phyloP scores from a whole-genome alignment of 306 rosid genomes.

The Oxytropis ochrocephala region DNA sequence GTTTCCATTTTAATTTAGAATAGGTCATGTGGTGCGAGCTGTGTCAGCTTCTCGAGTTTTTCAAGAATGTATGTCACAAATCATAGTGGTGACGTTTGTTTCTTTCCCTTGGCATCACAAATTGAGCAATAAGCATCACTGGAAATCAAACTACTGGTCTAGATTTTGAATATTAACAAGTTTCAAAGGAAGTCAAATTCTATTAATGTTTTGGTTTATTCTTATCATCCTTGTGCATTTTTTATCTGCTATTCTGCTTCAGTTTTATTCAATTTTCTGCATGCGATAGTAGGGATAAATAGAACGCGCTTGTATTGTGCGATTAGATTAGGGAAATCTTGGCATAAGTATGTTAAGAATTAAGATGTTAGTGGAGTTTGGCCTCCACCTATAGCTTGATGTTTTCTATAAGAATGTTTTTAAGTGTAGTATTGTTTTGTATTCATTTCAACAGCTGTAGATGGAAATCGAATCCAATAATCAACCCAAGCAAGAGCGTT shows the following conservation, averaged over 20 bases:
- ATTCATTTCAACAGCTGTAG: slow-evolving; percentile 20
- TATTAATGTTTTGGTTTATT: not conserved
- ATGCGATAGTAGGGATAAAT: not conserved
- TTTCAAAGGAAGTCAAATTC: not conserved
- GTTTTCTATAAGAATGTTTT: not conserved
- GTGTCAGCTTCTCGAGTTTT: not conserved
- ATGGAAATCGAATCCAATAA: slow-evolving; percentile 51
- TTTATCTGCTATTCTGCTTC: not conserved
- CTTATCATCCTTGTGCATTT: not conserved
- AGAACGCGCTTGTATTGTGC: not conserved
- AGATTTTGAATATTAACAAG: not conserved
- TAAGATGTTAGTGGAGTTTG: not conserved
- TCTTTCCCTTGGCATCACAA: not conserved
- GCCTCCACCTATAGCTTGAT: not conserved
- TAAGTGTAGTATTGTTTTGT: not conserved
- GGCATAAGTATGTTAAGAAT: not conserved
- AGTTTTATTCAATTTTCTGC: not conserved
- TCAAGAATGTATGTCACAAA: not conserved
- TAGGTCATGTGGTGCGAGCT: not conserved
- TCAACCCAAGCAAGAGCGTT: slow-evolving; percentile 68
- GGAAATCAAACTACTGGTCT: not conserved
- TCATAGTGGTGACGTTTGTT: not conserved
- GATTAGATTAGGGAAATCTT: not conserved
- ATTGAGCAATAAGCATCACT: not conserved
- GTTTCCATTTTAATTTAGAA: not conserved